A percentile compares a stretch with the other conserved stretches of the same genome.
Conservation (phyloP, 2,329 filamentous ascomycete genomes). For the Colletotrichum sp. region DNA sequence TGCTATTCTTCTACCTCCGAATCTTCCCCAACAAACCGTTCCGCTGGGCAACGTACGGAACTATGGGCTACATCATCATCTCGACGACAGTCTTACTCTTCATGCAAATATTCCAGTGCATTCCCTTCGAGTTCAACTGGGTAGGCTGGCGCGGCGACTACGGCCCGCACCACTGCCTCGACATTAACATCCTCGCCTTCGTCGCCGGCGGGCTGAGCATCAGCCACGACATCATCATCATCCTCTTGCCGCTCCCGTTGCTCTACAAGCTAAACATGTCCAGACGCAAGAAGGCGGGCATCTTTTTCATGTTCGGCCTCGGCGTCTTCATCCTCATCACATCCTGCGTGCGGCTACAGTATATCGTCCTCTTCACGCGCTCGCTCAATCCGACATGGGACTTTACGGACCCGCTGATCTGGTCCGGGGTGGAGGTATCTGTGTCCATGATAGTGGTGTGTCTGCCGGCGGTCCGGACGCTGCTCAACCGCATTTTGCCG, state of each 20-base stretch:
- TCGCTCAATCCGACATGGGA: constrained; percentile 47
- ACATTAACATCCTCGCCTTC: constrained; percentile 36
- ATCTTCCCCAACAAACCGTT: constrained; percentile 34
- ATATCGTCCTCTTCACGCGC: constrained; percentile 34
- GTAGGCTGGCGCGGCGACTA: constrained; percentile 33
- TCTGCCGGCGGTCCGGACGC: constrained; percentile 42
- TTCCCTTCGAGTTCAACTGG: constrained; percentile 37
- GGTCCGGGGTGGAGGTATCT: constrained; percentile 47
- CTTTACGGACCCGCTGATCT: constrained; percentile 44
- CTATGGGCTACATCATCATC: constrained; percentile 29
- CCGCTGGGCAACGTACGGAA: constrained; percentile 26
- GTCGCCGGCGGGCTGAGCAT: constrained; percentile 36
- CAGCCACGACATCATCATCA: constrained; percentile 37
- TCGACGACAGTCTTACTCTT: constrained; percentile 33
- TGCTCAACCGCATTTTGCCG: constrained; percentile 25
- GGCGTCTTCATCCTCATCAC: constrained; percentile 40
- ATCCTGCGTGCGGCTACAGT: constrained; percentile 39
- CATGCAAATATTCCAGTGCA: constrained; percentile 41
- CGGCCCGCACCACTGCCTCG: constrained; percentile 30
- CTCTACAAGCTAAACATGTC: constrained; percentile 33
- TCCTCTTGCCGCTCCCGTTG: constrained; percentile 38
- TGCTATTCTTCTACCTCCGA: constrained; percentile 37
- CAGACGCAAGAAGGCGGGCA: constrained; percentile 28
- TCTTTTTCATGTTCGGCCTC: constrained; percentile 42
- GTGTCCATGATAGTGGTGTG: constrained; percentile 46